Evolutionary conservation across 306 rosid species (phyloP), one percentile per base, ranked within the genome.

Genomic region (Carpinus viminea): DNA sequence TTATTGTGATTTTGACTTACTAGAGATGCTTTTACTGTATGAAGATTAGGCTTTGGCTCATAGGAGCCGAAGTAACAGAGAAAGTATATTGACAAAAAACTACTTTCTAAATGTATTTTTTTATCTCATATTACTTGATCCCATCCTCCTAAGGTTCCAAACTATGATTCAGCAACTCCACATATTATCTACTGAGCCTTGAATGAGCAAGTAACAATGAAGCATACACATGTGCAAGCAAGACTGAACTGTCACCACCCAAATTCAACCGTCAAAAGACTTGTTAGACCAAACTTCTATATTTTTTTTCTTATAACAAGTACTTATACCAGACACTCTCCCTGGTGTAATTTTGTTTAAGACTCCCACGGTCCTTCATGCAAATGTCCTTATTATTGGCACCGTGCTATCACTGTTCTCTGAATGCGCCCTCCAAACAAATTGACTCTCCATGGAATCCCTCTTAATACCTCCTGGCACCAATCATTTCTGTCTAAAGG

Each of bases 151-250:
- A 57, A 41, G 76, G 43, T 65, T 57, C 47, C 47, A 80, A 64
- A 60, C 43, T 75, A 77, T 74, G 78, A 74, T 51, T 74, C 56
- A 70, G 57, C 56, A 69, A 72, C 80, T 80, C 77, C 18, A 64
- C 70, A 64, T 73, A 74, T 59, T 41, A 48, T 74, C 46, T 4
- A 26, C n/a, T 7, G 24, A 53, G 71, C 71, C n/a, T 73, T 24
- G 26, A 61, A 70, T 64, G 71, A 50, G 62, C 74, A 46, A 72
- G 26, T 76, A 50, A 57, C 57, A 84, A 31, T 65, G 71, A 65
- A 59, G 66, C 43, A 12, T 56, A 68, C 20, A 69, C 41, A 59
- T 26, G 13, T 28, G 69, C 65, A 70, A 62, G 71, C n/a, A 51
- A 48, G 52, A 70, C 45, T 54, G 46, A 60, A 54, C 50, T 51